Conservation (phyloP, 345 rosid genomes). For the Populus davidiana region DNA sequence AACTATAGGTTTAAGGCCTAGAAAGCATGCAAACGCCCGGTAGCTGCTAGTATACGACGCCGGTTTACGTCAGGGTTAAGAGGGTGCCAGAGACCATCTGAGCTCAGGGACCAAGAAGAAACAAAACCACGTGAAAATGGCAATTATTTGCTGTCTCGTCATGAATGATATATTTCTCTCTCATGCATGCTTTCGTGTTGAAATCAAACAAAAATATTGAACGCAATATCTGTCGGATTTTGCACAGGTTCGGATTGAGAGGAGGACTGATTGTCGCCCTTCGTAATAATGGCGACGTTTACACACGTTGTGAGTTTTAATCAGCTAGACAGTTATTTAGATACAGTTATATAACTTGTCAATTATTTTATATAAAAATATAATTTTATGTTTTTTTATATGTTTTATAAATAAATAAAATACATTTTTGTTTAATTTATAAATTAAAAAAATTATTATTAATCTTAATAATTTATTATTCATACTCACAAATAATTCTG, state of each 20-base stretch:
- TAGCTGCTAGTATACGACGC: background rate
- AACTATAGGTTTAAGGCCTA: background rate
- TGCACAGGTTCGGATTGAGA: background rate
- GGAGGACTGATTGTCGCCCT: no score
- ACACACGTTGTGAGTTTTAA: no score
- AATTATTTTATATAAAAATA: no score
- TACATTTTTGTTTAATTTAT: no score
- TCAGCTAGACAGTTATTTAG: no score
- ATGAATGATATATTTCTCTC: background rate
- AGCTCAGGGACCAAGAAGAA: background rate
- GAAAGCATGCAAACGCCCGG: background rate
- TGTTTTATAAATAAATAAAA: no score
- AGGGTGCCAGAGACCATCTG: background rate
- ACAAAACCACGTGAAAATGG: slow-evolving; percentile 9
- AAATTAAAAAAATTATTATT: no score
- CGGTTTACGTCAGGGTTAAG: background rate
- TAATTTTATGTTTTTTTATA: no score
- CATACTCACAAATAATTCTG: no score
- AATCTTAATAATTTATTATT: no score
- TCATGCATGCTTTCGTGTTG: background rate
- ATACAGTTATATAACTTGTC: no score
- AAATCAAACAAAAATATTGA: background rate
- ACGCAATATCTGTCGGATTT: background rate
- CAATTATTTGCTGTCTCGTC: slow-evolving; percentile 5
- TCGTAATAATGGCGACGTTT: no score